A percentile compares a stretch with the other conserved stretches of the same genome.
Evolutionary conservation across 2,329 filamentous ascomycete genomes (phyloP).

Genomic region (Didymella keratinophila): DNA sequence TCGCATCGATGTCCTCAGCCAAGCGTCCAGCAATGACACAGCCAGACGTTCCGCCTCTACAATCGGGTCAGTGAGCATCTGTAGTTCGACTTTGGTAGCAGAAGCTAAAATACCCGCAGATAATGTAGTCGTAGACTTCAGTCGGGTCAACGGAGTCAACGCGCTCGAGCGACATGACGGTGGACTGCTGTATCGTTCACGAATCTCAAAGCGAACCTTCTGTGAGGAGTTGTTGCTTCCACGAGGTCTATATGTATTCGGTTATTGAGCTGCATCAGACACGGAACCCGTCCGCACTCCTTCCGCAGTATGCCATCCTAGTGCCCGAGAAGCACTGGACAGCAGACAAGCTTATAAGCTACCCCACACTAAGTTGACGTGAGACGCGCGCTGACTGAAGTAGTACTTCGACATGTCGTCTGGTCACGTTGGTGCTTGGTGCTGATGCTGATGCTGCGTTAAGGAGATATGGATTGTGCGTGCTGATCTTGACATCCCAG

Average conservation of each 20-base stretch:
- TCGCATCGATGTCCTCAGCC: conserved; percentile 54
- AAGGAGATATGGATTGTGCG: too few species aligned
- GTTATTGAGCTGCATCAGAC: not conserved
- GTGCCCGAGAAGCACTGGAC: conserved; percentile 2
- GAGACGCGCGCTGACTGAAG: not conserved
- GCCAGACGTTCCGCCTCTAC: conserved; percentile 57
- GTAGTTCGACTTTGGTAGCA: not conserved
- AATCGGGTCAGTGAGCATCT: not conserved
- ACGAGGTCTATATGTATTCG: conserved; percentile 11
- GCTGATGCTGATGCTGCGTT: not conserved
- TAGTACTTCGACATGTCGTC: not conserved
- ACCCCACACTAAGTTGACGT: not conserved
- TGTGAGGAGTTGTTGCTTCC: not conserved
- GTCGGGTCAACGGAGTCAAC: conserved; percentile 28
- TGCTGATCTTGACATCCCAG: not conserved
- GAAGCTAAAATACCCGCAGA: conserved; percentile 31
- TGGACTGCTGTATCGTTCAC: not conserved
- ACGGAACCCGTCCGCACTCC: conserved; percentile 20
- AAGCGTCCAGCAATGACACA: conserved; percentile 59
- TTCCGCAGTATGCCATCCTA: conserved; percentile 11
- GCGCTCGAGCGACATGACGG: conserved; percentile 31
- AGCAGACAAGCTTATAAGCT: not conserved
- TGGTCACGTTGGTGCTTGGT: not conserved
- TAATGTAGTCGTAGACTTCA: conserved; percentile 38
- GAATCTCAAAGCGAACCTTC: not conserved